Evolutionary conservation across 306 rosid species (phyloP).

Genomic region (Inga leiocalycina): DNA sequence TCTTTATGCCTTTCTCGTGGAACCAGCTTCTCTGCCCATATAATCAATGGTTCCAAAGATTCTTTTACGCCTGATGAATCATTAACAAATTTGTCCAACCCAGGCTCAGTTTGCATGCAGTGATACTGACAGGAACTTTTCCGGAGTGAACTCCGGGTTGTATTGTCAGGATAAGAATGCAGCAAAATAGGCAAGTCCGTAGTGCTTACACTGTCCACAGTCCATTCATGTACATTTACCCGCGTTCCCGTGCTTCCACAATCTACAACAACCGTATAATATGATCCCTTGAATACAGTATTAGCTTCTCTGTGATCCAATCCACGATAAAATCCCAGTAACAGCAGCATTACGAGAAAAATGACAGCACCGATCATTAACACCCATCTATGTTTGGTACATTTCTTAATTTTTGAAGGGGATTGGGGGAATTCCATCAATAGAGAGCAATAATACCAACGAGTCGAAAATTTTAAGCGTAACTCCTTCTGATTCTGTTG

Average conservation of each 20-base stretch:
- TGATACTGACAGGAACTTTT: constrained; percentile 70
- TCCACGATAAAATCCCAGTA: constrained; percentile 52
- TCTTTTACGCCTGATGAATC: constrained; percentile 62
- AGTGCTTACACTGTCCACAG: constrained; percentile 24
- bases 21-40: constrained; percentile 63
- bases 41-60: constrained; percentile 73
- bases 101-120: constrained; percentile 87
- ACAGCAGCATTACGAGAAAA: constrained; percentile 40
- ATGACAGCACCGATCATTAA: constrained; percentile 30
- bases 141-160: constrained; percentile 46
- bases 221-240: constrained; percentile 72
- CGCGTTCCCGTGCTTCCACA: constrained; percentile 89
- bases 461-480: background rate
- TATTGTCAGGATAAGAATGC: constrained; percentile 61
- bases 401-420: constrained; percentile 61
- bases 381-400: constrained; percentile 38
- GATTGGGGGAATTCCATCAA: constrained; percentile 72
- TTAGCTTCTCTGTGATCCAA: constrained; percentile 34
- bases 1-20: constrained; percentile 49
- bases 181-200: constrained; percentile 57
- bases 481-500: constrained; percentile 9
- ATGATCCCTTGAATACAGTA: constrained; percentile 37
- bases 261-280: constrained; percentile 76
- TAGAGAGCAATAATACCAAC: constrained; percentile 22
- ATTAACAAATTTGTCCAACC: constrained; percentile 70